Conservation (phyloP, 495 filamentous ascomycete species). For the Lophiostoma macrostomum region DNA sequence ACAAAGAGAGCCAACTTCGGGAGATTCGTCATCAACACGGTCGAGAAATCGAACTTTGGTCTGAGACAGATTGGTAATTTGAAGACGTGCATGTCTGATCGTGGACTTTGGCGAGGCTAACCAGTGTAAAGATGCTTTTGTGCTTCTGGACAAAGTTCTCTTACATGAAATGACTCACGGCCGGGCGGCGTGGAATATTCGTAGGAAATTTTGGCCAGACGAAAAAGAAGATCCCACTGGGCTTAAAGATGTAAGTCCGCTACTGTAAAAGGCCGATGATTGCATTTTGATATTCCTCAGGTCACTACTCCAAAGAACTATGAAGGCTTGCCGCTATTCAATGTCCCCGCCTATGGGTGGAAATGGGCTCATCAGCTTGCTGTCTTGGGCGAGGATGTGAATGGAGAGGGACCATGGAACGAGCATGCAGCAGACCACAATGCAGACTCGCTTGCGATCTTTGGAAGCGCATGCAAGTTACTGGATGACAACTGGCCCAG, state of each 20-base stretch:
- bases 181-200: neutral
- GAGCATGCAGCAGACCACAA: slow-evolving; percentile 4
- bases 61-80: slow-evolving; percentile 6
- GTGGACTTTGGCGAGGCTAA: too few relatives aligned
- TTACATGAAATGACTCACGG: slow-evolving; percentile 18
- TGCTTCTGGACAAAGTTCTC: slow-evolving; percentile 16
- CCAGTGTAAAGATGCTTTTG: slow-evolving; percentile 3
- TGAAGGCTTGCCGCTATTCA: neutral
- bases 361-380: neutral
- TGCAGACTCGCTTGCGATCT: slow-evolving; percentile 9
- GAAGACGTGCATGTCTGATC: too few relatives aligned
- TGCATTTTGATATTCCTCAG: neutral
- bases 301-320: neutral
- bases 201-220: neutral
- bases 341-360: slow-evolving; percentile 5
- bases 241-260: slow-evolving; percentile 2
- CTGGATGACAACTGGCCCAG: neutral
- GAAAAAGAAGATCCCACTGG: neutral
- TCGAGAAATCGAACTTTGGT: neutral
- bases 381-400: neutral
- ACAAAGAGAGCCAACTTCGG: neutral
- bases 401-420: neutral
- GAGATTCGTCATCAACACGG: neutral
- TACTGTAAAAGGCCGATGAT: neutral
- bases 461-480: slow-evolving; percentile 6